Percentiles rank a stretch among this genome's conserved stretches.
These are phyloP conservation scores for Recurvomyces mirabilis DNA, from an alignment of 495 filamentous ascomycete genomes.

Conservation along the genomic window DNA sequence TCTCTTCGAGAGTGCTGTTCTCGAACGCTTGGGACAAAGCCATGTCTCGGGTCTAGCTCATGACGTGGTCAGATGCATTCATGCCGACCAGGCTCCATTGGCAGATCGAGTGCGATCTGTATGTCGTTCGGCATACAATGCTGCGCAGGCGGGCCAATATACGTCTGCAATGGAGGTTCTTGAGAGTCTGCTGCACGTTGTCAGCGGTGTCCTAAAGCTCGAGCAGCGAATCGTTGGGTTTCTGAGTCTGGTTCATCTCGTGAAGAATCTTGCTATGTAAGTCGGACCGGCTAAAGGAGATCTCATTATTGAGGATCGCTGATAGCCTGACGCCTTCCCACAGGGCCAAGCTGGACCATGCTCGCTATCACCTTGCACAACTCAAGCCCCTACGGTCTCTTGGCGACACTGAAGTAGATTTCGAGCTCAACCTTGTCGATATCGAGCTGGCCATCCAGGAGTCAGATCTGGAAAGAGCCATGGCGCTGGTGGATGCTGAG, in stretches of 20 bases:
- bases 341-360: too few species aligned
- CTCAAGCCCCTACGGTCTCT: slow-evolving; percentile 11
- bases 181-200: slow-evolving; percentile 53
- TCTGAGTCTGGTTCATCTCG: slow-evolving; percentile 59
- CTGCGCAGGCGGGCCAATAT: slow-evolving; percentile 58
- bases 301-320: too few species aligned
- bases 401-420: slow-evolving; percentile 57
- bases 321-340: too few species aligned
- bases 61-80: neutral
- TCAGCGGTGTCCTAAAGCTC: slow-evolving; percentile 61
- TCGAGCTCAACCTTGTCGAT: slow-evolving; percentile 56
- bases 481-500: slow-evolving; percentile 56
- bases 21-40: slow-evolving; percentile 60
- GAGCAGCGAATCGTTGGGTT: slow-evolving; percentile 72
- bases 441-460: slow-evolving; percentile 61
- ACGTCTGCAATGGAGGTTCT: slow-evolving; percentile 56
- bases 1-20: slow-evolving; percentile 58
- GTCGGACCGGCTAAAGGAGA: too few species aligned
- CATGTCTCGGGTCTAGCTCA: neutral
- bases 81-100: neutral
- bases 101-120: slow-evolving; percentile 56
- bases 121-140: slow-evolving; percentile 46
- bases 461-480: slow-evolving; percentile 50
- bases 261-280: slow-evolving; percentile 55
- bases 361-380: slow-evolving; percentile 10